phyloP scores from a whole-genome alignment of 1,284 basidiomycete genomes.

The Pseudozyma flocculosa region DNA sequence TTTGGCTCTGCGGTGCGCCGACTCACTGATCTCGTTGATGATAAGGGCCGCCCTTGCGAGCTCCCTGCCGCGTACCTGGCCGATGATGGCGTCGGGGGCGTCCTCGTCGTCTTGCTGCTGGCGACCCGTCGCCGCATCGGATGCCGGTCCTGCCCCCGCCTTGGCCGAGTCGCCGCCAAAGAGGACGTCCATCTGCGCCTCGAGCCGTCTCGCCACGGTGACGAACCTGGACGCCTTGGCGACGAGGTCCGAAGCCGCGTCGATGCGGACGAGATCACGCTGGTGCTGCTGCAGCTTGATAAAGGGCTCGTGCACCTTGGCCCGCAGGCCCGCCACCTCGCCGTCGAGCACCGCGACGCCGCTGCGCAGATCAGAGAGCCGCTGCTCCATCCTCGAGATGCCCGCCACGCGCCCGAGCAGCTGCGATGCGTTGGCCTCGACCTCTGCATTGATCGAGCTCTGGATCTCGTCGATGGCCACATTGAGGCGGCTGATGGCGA shows the following conservation, averaged over 20 bases:
- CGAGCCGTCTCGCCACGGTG: constrained; percentile 23
- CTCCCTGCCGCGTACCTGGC: constrained; percentile 28
- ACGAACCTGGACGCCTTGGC: constrained; percentile 14
- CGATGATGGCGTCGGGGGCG: constrained; percentile 27
- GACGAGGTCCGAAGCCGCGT: constrained; percentile 21
- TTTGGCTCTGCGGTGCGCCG: too few relatives aligned
- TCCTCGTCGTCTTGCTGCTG: constrained; percentile 3
- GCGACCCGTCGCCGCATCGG: background rate
- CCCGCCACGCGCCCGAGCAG: constrained; percentile 10
- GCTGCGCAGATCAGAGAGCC: constrained; percentile 3
- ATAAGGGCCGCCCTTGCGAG: constrained; percentile 33
- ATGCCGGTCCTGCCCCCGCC: constrained; percentile 2
- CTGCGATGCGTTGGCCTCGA: constrained; percentile 15
- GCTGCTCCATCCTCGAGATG: constrained; percentile 8
- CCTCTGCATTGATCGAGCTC: constrained; percentile 17
- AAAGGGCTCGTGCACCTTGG: constrained; percentile 19
- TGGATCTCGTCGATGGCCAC: constrained; percentile 36
- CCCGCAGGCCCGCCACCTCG: constrained; percentile 7
- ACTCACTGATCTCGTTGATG: constrained; percentile 22
- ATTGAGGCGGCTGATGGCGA: constrained; percentile 35
- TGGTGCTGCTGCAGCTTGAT: constrained; percentile 10
- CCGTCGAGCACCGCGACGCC: constrained; percentile 12
- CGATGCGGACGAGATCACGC: constrained; percentile 5
- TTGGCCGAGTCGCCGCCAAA: constrained; percentile 1
- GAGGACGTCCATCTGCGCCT: constrained; percentile 35